phyloP scores from a whole-genome alignment of 164 flowering plant species.

The Akebia trifoliata region DNA sequence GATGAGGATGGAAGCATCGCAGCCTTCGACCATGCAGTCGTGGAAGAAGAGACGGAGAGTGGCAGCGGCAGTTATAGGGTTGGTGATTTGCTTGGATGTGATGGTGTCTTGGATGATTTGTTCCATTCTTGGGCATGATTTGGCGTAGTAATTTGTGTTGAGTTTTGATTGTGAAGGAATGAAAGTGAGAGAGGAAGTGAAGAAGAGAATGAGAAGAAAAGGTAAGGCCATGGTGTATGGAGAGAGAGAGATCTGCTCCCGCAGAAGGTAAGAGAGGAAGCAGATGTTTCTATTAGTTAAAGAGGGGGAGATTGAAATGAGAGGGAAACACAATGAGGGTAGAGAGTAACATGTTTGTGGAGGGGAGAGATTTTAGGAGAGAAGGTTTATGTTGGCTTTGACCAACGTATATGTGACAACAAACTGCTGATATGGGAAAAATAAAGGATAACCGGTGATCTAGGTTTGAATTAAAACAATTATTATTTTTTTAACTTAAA shows the following conservation, averaged over 20 bases:
- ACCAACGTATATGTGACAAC: no score
- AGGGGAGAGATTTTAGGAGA: no score
- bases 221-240: constrained; percentile 2
- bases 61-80: constrained; percentile 63
- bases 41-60: constrained; percentile 56
- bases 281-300: no score
- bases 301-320: no score
- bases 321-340: no score
- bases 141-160: constrained; percentile 31
- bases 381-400: no score
- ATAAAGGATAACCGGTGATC: no score
- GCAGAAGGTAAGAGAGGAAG: constrained; percentile 5
- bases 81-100: constrained; percentile 36
- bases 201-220: constrained; percentile 4
- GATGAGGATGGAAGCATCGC: constrained; percentile 55
- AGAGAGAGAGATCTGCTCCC: constrained; percentile 5
- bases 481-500: no score
- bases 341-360: no score
- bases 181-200: constrained; percentile 1
- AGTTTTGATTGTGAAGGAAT: constrained; percentile 22
- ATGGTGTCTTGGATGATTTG: constrained; percentile 33
- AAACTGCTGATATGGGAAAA: no score
- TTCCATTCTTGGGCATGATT: constrained; percentile 38
- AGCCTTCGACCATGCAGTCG: constrained; percentile 53
- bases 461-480: no score